phyloP scores from a whole-genome alignment of 2,329 filamentous ascomycete species.

The Ceratocystis alfenasii region DNA sequence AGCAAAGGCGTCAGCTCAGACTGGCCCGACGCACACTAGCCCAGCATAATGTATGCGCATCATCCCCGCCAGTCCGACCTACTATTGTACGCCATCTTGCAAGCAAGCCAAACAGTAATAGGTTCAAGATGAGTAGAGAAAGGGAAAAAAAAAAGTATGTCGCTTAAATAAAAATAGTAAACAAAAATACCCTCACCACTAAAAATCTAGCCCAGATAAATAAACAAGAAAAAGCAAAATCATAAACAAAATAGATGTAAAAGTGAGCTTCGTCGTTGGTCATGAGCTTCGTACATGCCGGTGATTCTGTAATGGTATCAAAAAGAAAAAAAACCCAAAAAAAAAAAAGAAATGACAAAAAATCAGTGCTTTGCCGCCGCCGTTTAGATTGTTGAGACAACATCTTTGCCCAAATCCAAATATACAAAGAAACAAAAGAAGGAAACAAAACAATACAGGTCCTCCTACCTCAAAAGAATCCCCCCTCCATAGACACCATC shows the following conservation, averaged over 20 bases:
- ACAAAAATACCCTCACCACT: not conserved
- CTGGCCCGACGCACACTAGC: too few species aligned
- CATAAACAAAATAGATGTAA: not conserved
- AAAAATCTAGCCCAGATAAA: slow-evolving; percentile 1
- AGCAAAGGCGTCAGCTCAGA: too few species aligned
- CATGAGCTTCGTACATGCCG: slow-evolving; percentile 16
- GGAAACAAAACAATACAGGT: slow-evolving; percentile 5
- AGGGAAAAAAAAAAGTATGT: not conserved
- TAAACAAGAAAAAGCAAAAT: not conserved
- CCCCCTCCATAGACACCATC: slow-evolving; percentile 16
- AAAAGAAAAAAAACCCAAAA: slow-evolving; percentile 16
- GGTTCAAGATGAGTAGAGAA: not conserved
- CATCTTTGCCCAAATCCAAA: not conserved
- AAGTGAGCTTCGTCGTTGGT: slow-evolving; percentile 1
- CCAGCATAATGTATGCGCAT: too few species aligned
- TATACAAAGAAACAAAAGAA: slow-evolving; percentile 11
- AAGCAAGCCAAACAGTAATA: too few species aligned
- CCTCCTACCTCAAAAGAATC: slow-evolving; percentile 15
- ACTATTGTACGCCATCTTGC: too few species aligned
- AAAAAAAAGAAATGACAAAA: slow-evolving; percentile 6
- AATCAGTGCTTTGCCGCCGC: slow-evolving; percentile 22
- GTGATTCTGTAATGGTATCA: slow-evolving; percentile 12
- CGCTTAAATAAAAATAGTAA: not conserved
- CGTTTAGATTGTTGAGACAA: slow-evolving; percentile 7
- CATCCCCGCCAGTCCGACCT: too few species aligned